These are phyloP conservation scores for Diplosphaera chodatii DNA, from an alignment of 139 green algal genomes.

Conservation along the genomic window DNA sequence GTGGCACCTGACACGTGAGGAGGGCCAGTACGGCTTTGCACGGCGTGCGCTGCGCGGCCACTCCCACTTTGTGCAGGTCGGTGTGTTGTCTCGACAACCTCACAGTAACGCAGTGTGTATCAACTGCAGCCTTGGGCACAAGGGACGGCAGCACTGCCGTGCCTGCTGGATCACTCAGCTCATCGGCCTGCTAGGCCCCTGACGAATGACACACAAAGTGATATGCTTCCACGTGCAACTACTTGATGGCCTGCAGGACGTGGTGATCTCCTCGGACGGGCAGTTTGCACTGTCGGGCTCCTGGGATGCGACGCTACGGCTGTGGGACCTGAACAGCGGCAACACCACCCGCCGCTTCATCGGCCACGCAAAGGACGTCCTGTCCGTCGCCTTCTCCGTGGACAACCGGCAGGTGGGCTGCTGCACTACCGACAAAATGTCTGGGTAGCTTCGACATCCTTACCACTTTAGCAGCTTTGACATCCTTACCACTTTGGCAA, in stretches of 20 bases:
- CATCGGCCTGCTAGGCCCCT: no score
- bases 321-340: conserved; percentile 98
- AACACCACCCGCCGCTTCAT: conserved; percentile 95
- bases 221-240: no score
- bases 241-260: no score
- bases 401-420: conserved; percentile 95
- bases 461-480: no score
- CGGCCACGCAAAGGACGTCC: conserved; percentile 98
- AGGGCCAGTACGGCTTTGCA: conserved; percentile 78
- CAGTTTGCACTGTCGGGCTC: conserved; percentile 97
- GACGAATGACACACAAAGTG: no score
- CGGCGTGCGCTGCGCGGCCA: conserved; percentile 77
- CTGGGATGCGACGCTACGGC: conserved; percentile 96
- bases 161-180: no score
- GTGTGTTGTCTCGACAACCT: no score
- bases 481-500: no score
- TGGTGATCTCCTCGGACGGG: conserved; percentile 97
- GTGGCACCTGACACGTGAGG: conserved; percentile 83
- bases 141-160: no score
- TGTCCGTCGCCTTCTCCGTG: conserved; percentile 97
- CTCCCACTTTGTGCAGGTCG: conserved; percentile 91
- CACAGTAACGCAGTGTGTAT: no score
- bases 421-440: background rate
- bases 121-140: no score
- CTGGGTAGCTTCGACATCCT: no score